Evolutionary conservation across 768 basidiomycete genomes (phyloP), one percentile per base, ranked within the genome.

Genomic region (Panellus pusillus): DNA sequence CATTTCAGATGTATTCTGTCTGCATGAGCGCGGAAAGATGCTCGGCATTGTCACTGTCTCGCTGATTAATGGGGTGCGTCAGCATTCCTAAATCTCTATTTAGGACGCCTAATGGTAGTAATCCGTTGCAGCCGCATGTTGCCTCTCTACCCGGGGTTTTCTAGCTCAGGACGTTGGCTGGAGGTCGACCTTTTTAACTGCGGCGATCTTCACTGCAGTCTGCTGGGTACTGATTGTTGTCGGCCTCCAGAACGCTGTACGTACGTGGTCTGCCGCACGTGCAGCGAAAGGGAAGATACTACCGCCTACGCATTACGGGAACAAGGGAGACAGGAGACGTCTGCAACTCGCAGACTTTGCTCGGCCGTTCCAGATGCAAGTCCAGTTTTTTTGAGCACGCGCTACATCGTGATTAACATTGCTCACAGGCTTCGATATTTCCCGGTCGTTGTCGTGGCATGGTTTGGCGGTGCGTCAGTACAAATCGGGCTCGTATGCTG

Each of bases 21-120:
- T 63, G 9, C 62, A 61, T 36, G 55, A 63, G 40, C 48, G 58
- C 2, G 59, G 62, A 18, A 60, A 55, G 41, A 58, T 61, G 56
- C 41, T 63, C 12, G 62, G 62, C 40, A 36, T 63, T 5, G 49
- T 57, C n/a, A 60, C 62, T 12, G 48, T 61, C 2, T 56, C 59
- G 17, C 32, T 61, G 3, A 57, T 58, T 11, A 63, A 61, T 29
- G 62, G 62, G 59, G 59, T 61, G 29, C 36, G 44, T 53, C 24
- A 24, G 24, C 6, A 2, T 24, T 13, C 8, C 9, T 17, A 9
- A 0, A 31, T 48, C n/a, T 44, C 31, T 37, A 36, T 13, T 17
- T 31, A 24, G 24, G 24, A 24, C 24, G 6, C 24, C 24, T 24
- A 6, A 24, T 24, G 24, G 24, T 24, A 24, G 24, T 24, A 24